Evolutionary conservation across 345 rosid species (phyloP).

Genomic region (Linum usitatissimum): DNA sequence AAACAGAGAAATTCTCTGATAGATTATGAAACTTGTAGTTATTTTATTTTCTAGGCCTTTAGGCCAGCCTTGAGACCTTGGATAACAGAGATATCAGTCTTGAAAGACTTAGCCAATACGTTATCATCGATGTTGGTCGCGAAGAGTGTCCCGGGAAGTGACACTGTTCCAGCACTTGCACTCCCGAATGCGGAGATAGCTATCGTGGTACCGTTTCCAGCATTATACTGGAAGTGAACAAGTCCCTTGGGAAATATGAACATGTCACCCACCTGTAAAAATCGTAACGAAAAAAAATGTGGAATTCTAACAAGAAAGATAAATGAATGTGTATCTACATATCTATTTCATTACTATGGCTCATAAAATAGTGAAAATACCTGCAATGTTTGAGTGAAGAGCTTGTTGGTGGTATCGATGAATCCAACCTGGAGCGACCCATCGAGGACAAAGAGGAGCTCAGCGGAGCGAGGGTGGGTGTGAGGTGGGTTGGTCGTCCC

Average conservation of each 20-base stretch:
- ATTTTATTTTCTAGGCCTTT: background rate
- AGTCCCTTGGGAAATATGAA: background rate
- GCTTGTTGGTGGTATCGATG: background rate
- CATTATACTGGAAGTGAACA: background rate
- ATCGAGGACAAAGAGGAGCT: background rate
- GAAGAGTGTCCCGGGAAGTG: background rate
- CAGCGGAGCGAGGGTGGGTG: background rate
- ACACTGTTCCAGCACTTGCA: background rate
- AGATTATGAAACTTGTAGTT: background rate
- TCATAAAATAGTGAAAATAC: too few species aligned
- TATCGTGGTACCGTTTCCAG: background rate
- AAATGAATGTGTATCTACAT: too few species aligned
- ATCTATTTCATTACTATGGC: too few species aligned
- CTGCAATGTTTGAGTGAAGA: background rate
- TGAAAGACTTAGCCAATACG: background rate
- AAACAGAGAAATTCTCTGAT: background rate
- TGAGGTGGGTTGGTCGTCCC: conserved; percentile 6
- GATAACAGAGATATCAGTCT: background rate
- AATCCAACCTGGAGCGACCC: background rate
- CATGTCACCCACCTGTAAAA: background rate
- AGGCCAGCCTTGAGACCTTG: background rate
- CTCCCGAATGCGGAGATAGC: background rate
- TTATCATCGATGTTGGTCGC: background rate
- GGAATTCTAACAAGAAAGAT: too few species aligned
- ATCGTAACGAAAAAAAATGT: too few species aligned